These are phyloP conservation scores for Blepharisma japonicum DNA, from an alignment of 73 alveolate genomes.

Conservation along the genomic window DNA sequence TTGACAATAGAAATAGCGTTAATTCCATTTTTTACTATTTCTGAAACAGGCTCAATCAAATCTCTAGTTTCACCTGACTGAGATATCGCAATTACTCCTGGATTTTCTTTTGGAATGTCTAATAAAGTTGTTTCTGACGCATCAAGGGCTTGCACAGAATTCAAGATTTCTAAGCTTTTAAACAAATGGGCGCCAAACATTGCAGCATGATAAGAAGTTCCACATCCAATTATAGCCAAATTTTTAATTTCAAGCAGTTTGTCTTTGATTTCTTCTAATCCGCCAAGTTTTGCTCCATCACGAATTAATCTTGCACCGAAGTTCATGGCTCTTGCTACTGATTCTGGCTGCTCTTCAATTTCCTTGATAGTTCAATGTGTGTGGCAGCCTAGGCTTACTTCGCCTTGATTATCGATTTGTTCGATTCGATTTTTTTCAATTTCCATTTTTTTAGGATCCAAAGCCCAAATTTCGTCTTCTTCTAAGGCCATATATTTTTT, in stretches of 20 bases:
- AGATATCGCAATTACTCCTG: conserved; percentile 68
- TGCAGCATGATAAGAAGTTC: conserved; percentile 66
- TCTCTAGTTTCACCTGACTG: conserved; percentile 91
- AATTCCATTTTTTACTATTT: conserved; percentile 46
- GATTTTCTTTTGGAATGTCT: conserved; percentile 47
- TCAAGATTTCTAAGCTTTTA: conserved; percentile 44
- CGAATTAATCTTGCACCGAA: conserved; percentile 69
- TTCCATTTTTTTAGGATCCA: conserved; percentile 42
- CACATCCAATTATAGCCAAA: conserved; percentile 69
- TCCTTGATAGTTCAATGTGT: conserved; percentile 63
- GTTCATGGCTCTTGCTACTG: conserved; percentile 62
- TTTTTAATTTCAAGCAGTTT: conserved; percentile 31
- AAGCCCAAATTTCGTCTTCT: conserved; percentile 64
- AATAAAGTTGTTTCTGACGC: conserved; percentile 57
- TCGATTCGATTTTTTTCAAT: conserved; percentile 35
- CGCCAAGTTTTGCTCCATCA: conserved; percentile 69
- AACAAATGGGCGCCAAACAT: conserved; percentile 51
- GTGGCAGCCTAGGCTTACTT: conserved; percentile 51
- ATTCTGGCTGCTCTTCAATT: conserved; percentile 71
- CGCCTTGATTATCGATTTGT: conserved; percentile 39
- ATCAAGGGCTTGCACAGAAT: conserved; percentile 61
- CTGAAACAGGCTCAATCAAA: conserved; percentile 52
- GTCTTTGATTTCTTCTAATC: conserved; percentile 54
- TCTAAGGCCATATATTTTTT: conserved; percentile 44
- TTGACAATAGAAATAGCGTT: conserved; percentile 74